Evolutionary conservation across 2,329 filamentous ascomycete genomes (phyloP).

Genomic region (Aspergillus ustus): DNA sequence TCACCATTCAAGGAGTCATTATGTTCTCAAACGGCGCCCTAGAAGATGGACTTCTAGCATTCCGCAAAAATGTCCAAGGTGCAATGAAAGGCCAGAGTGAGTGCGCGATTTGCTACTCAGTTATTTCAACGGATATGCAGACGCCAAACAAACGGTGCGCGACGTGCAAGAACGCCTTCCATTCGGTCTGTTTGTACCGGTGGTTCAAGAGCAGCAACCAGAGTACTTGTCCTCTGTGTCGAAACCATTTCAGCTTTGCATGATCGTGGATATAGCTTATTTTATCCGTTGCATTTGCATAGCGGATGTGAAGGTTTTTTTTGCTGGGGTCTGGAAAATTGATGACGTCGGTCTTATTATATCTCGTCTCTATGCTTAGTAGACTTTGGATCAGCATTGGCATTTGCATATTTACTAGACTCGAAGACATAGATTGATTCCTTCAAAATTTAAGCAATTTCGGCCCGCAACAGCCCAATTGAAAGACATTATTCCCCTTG

Average conservation of each 20-base stretch:
- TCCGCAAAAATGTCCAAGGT: slow-evolving; percentile 83
- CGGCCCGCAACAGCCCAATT: background rate
- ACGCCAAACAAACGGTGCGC: slow-evolving; percentile 89
- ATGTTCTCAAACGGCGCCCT: slow-evolving; percentile 89
- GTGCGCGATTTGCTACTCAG: slow-evolving; percentile 95
- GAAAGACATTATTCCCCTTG: background rate
- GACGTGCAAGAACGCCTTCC: slow-evolving; percentile 94
- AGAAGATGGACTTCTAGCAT: slow-evolving; percentile 82
- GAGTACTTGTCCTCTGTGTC: slow-evolving; percentile 88
- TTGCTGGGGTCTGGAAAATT: background rate
- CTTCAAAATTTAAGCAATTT: background rate
- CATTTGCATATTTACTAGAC: background rate
- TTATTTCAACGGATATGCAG: slow-evolving; percentile 85
- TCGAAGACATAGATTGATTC: background rate
- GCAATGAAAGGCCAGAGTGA: slow-evolving; percentile 91
- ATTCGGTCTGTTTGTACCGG: slow-evolving; percentile 86
- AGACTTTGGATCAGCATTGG: background rate
- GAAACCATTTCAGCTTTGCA: slow-evolving; percentile 72
- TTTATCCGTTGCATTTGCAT: background rate
- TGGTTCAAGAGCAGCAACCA: slow-evolving; percentile 96
- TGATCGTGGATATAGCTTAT: slow-evolving; percentile 8
- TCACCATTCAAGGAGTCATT: slow-evolving; percentile 88
- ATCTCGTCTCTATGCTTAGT: background rate
- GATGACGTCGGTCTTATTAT: background rate
- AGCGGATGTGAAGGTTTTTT: background rate